These are phyloP conservation scores for Geranium rotundifolium DNA, from an alignment of 345 rosid species.

Conservation along the genomic window DNA sequence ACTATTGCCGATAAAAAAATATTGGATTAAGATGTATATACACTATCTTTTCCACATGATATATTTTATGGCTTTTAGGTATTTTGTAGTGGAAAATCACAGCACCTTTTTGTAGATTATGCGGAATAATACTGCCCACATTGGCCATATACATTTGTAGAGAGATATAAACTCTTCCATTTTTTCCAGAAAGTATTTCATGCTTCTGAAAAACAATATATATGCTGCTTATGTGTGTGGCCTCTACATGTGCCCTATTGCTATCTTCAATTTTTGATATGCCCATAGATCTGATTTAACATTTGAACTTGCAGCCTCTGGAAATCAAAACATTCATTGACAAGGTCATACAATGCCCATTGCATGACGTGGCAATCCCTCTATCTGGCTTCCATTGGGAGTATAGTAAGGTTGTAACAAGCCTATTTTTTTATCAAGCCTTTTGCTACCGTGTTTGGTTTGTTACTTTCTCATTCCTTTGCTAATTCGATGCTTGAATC, in stretches of 20 bases:
- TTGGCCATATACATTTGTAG: too few relatives aligned
- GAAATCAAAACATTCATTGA: conserved; percentile 82
- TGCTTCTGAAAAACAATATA: too few relatives aligned
- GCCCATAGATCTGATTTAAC: conserved; percentile 8
- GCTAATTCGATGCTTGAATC: conserved; percentile 20
- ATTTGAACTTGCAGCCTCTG: conserved; percentile 53
- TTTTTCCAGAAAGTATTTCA: too few relatives aligned
- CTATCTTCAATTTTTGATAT: neutral
- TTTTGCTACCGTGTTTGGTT: neutral
- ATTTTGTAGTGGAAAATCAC: too few relatives aligned
- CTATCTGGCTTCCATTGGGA: conserved; percentile 94
- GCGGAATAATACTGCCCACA: too few relatives aligned
- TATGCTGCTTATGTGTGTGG: neutral
- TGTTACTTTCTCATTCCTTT: conserved; percentile 1
- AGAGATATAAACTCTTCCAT: too few relatives aligned
- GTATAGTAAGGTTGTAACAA: conserved; percentile 56
- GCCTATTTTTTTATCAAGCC: neutral
- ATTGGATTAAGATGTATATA: too few relatives aligned
- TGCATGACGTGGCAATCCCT: conserved; percentile 92
- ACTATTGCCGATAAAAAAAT: too few relatives aligned
- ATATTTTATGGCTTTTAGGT: too few relatives aligned
- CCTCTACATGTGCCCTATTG: neutral
- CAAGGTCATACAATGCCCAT: conserved; percentile 92
- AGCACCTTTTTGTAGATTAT: too few relatives aligned
- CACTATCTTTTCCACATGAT: too few relatives aligned